Evolutionary conservation across 768 basidiomycete species (phyloP), one percentile per base, ranked within the genome.

Genomic region (Leccinum arenicola): DNA sequence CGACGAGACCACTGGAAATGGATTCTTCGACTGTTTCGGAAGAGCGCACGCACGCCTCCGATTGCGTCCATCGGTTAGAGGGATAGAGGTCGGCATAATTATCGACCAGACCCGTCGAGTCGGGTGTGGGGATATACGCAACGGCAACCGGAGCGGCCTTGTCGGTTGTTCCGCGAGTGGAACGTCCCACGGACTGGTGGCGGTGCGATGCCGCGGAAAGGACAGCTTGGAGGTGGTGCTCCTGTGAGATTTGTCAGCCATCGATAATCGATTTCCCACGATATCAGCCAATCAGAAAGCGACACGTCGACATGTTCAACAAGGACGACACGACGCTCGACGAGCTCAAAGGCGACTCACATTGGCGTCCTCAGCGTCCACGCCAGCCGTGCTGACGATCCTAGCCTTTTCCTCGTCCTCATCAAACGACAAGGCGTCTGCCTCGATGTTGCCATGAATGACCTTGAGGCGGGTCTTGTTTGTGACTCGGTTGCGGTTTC

Each of bases 301-400:
- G 80, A 73, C 80, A 82, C 79, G 74, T 73, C 70, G 54, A 62
- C 27, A 50, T 58, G 64, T 72, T 70, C 77, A 81, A 80, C 77
- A 78, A 74, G 75, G 67, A 38, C 72, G 69, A 75, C 74, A 67
- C 62, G 65, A 67, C 69, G 64, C 70, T 73, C 66, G 67, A 70
- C 58, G 68, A 68, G 60, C 68, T 72, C 71, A 67, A 69, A 66
- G 65, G 65, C 40, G 68, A 82, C 91, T 86, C 80, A 95, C 93
- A 76, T 93, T 93, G 74, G 92, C 91, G 70, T 95, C 93, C 79
- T 94, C 92, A 70, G 89, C 89, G 72, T 95, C 93, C 68, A 95
- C 93, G 66, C 93, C 93, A 47, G 90, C 88, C 21, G 91, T 92
- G 50, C 80, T 87, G 63, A 93, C 84, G 63, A 87, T 84, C 73